Percentiles rank a stretch among this genome's conserved stretches.
These are phyloP conservation scores for Metarhizium rileyi DNA, from an alignment of 2,329 filamentous ascomycete genomes.

Conservation along the genomic window DNA sequence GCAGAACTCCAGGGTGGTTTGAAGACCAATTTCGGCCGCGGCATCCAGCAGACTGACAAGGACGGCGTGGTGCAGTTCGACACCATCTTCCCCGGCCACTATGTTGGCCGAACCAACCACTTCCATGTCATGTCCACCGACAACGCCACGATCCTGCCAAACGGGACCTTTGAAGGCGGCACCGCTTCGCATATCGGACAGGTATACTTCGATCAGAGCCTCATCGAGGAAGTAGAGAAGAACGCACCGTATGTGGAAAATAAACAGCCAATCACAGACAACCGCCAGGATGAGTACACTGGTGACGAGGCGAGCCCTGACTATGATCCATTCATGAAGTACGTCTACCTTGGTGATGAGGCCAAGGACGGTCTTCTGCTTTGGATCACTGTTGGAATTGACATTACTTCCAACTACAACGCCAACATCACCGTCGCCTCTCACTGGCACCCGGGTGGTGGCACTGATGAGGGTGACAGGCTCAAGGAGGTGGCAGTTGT, in stretches of 20 bases:
- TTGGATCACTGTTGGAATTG: slow-evolving; percentile 44
- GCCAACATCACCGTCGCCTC: neutral
- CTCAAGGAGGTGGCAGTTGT: neutral
- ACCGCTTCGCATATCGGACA: slow-evolving; percentile 51
- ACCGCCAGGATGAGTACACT: slow-evolving; percentile 37
- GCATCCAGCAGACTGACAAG: slow-evolving; percentile 27
- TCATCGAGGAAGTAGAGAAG: slow-evolving; percentile 38
- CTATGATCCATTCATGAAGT: slow-evolving; percentile 49
- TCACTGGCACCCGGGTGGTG: slow-evolving; percentile 4
- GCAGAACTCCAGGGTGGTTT: slow-evolving; percentile 25
- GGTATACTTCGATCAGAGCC: slow-evolving; percentile 45
- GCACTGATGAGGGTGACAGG: neutral
- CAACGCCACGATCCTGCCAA: slow-evolving; percentile 28
- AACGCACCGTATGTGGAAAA: slow-evolving; percentile 35
- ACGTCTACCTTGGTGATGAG: slow-evolving; percentile 43
- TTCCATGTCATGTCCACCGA: slow-evolving; percentile 25
- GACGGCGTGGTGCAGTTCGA: slow-evolving; percentile 32
- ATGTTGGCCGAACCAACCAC: slow-evolving; percentile 30
- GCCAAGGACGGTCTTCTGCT: slow-evolving; percentile 40
- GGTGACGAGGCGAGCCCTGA: slow-evolving; percentile 34
- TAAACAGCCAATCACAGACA: slow-evolving; percentile 33
- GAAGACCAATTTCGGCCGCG: slow-evolving; percentile 28
- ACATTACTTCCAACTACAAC: slow-evolving; percentile 15
- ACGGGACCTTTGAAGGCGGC: slow-evolving; percentile 41
- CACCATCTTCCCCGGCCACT: slow-evolving; percentile 34